Percentiles rank a stretch among this genome's conserved stretches.
These are phyloP conservation scores for Eimeria falciformis DNA, from an alignment of 169 alveolate genomes.

Conservation along the genomic window DNA sequence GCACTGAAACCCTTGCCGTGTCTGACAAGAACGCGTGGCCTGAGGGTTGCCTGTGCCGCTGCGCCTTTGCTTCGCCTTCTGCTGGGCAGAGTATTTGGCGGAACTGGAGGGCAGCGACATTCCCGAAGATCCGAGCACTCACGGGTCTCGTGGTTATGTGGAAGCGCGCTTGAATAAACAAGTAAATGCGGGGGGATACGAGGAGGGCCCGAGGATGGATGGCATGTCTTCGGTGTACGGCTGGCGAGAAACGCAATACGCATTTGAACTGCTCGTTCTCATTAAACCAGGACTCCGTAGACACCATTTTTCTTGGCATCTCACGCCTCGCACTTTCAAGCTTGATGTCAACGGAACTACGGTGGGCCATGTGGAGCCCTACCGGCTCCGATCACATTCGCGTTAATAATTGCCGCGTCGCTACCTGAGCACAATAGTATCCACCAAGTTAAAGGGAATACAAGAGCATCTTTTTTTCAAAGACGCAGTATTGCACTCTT, in stretches of 20 bases:
- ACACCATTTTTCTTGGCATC: not conserved
- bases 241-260: not conserved
- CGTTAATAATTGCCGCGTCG: no score
- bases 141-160: not conserved
- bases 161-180: not conserved
- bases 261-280: not conserved
- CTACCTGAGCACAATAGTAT: no score
- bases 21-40: no score
- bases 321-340: not conserved
- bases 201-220: slow-evolving; percentile 7
- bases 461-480: no score
- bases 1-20: no score
- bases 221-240: slow-evolving; percentile 1
- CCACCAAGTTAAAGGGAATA: no score
- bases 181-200: slow-evolving; percentile 2
- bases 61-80: not conserved
- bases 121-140: slow-evolving; percentile 16
- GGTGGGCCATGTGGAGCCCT: not conserved
- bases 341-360: not conserved
- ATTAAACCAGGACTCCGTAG: not conserved
- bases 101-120: not conserved
- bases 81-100: not conserved
- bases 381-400: no score
- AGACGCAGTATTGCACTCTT: no score
- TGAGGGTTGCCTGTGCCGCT: no score